These are phyloP conservation scores for Candida patagonica DNA, from an alignment of 805 yeast genomes.

Conservation along the genomic window DNA sequence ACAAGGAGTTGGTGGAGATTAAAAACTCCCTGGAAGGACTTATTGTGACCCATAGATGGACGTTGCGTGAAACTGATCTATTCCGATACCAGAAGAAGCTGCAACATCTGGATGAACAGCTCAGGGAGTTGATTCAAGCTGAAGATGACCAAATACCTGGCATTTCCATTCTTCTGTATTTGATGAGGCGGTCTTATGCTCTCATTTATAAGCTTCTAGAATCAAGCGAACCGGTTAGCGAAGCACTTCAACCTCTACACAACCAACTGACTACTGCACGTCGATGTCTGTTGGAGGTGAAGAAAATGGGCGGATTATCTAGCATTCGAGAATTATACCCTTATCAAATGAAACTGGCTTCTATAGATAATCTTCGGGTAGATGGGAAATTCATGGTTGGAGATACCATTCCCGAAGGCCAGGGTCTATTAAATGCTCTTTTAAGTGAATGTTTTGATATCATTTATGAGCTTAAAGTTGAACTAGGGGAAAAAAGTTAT, in stretches of 20 bases:
- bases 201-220: conserved; percentile 81
- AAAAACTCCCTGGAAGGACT: conserved; percentile 73
- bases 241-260: conserved; percentile 85
- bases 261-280: conserved; percentile 89
- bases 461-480: conserved; percentile 80
- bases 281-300: conserved; percentile 79
- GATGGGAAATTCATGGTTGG: conserved; percentile 92
- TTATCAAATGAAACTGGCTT: conserved; percentile 86
- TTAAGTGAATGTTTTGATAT: conserved; percentile 93
- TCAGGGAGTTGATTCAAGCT: conserved; percentile 30
- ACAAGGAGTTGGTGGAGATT: conserved; percentile 52
- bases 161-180: conserved; percentile 50
- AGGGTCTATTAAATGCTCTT: conserved; percentile 85
- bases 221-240: conserved; percentile 91
- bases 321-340: conserved; percentile 88
- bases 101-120: conserved; percentile 60
- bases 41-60: conserved; percentile 92
- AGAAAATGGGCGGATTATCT: conserved; percentile 85
- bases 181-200: conserved; percentile 85
- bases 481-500: conserved; percentile 51
- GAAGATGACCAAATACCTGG: conserved; percentile 15
- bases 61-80: conserved; percentile 90
- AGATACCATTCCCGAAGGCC: conserved; percentile 93
- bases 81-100: conserved; percentile 71
- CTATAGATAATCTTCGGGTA: conserved; percentile 72